phyloP scores from a whole-genome alignment of 2,329 filamentous ascomycete genomes.

The Clathrospora elynae region DNA sequence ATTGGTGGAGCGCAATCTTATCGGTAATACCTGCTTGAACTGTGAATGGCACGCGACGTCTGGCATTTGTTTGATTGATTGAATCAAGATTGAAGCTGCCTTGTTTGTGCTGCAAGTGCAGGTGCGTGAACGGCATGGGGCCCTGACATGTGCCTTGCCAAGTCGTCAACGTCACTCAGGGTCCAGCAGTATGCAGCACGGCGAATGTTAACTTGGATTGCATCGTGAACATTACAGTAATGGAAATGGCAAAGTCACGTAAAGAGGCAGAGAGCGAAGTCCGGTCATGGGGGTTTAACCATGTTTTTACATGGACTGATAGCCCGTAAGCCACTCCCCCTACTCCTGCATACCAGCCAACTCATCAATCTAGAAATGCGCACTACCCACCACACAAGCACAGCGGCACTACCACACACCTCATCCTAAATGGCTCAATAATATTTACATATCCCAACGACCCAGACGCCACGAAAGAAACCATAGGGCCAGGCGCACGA shows the following conservation, averaged over 20 bases:
- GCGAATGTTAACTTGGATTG: neutral
- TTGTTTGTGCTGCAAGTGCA: constrained; percentile 3
- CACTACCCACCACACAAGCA: constrained; percentile 73
- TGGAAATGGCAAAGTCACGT: constrained; percentile 49
- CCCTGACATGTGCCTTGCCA: constrained; percentile 16
- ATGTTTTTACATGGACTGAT: constrained; percentile 76
- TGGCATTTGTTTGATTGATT: constrained; percentile 6
- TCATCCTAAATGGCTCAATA: constrained; percentile 68
- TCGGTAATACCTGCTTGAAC: constrained; percentile 7
- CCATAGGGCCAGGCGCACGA: constrained; percentile 64
- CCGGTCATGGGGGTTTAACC: constrained; percentile 69
- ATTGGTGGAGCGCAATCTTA: constrained; percentile 16
- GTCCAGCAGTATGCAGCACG: no score
- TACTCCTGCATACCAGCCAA: neutral
- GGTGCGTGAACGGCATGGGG: neutral
- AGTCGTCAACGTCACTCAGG: constrained; percentile 25
- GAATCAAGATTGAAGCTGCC: constrained; percentile 1
- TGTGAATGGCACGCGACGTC: constrained; percentile 9
- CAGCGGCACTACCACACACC: constrained; percentile 67
- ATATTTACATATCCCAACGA: constrained; percentile 71
- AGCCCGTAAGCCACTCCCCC: constrained; percentile 60
- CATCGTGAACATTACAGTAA: neutral
- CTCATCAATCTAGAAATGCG: constrained; percentile 58
- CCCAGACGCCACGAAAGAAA: constrained; percentile 59
- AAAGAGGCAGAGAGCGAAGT: constrained; percentile 65